Evolutionary conservation across 805 yeast genomes (phyloP).

Genomic region (Candida stauntonica): DNA sequence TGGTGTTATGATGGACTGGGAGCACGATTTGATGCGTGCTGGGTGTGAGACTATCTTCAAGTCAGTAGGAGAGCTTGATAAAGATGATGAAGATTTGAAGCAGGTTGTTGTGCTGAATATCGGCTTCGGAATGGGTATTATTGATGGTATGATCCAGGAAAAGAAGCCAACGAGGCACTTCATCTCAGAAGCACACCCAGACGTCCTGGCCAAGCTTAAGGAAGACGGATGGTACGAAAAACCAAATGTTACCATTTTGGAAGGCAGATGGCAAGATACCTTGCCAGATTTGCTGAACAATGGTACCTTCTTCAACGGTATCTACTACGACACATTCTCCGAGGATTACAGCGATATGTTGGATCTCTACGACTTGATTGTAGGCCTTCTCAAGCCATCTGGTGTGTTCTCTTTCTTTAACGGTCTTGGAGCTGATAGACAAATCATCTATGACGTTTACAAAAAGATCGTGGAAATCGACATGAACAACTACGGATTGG

Average conservation of each 20-base stretch:
- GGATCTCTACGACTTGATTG: slow-evolving; percentile 74
- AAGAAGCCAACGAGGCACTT: slow-evolving; percentile 65
- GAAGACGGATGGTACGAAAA: slow-evolving; percentile 81
- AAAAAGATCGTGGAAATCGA: slow-evolving; percentile 77
- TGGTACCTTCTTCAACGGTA: slow-evolving; percentile 80
- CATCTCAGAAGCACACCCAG: slow-evolving; percentile 94
- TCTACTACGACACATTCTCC: slow-evolving; percentile 90
- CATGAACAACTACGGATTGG: slow-evolving; percentile 71
- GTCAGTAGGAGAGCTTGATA: slow-evolving; percentile 31
- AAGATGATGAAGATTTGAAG: slow-evolving; percentile 29
- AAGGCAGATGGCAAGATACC: slow-evolving; percentile 92
- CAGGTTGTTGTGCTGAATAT: slow-evolving; percentile 64
- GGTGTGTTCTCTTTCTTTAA: slow-evolving; percentile 91
- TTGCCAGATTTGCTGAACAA: slow-evolving; percentile 58
- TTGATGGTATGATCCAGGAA: slow-evolving; percentile 69
- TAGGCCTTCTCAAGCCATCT: slow-evolving; percentile 74
- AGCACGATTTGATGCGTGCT: slow-evolving; percentile 69
- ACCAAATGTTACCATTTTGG: slow-evolving; percentile 64
- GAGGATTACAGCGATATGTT: slow-evolving; percentile 90
- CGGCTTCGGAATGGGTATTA: slow-evolving; percentile 97
- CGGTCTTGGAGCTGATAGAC: slow-evolving; percentile 81
- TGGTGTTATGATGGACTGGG: slow-evolving; percentile 99
- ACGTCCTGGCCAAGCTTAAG: slow-evolving; percentile 65
- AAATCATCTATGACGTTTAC: slow-evolving; percentile 78
- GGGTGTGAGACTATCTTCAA: slow-evolving; percentile 74